phyloP scores from a whole-genome alignment of 768 basidiomycete species.

The Cyclocybe cylindracea region DNA sequence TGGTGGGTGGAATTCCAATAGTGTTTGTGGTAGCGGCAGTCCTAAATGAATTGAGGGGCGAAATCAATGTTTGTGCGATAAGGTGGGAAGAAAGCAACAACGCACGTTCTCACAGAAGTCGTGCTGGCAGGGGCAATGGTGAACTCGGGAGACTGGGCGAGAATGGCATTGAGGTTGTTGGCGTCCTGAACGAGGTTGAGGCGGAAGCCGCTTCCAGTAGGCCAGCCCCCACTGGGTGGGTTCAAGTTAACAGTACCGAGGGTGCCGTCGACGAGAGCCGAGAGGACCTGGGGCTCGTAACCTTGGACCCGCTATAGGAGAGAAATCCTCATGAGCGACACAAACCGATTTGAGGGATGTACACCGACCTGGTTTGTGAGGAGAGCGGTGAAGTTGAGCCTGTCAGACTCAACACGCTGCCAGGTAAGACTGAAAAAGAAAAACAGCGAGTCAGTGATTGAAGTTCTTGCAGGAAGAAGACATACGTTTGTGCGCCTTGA shows the following conservation, averaged over 20 bases:
- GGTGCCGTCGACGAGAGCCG: conserved; percentile 54
- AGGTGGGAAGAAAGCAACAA: conserved; percentile 6
- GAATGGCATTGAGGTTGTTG: conserved; percentile 48
- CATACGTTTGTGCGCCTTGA: conserved; percentile 48
- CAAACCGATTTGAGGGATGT: neutral
- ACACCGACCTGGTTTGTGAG: conserved; percentile 61
- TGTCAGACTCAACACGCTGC: conserved; percentile 67
- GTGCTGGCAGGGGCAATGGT: conserved; percentile 30
- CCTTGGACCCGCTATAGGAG: conserved; percentile 32
- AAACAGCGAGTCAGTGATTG: neutral
- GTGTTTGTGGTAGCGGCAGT: conserved; percentile 9
- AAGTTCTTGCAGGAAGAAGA: neutral
- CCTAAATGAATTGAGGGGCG: neutral
- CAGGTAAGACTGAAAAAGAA: conserved; percentile 50
- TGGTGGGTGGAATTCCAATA: conserved; percentile 8
- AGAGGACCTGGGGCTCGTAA: conserved; percentile 49
- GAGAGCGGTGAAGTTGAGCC: conserved; percentile 65
- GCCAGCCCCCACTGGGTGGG: conserved; percentile 68
- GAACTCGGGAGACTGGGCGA: conserved; percentile 74
- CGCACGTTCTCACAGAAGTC: conserved; percentile 22
- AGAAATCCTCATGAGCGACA: neutral
- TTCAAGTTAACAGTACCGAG: conserved; percentile 38
- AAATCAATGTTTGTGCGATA: neutral
- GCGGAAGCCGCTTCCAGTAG: conserved; percentile 57
- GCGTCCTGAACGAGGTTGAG: conserved; percentile 68